Percentiles rank a stretch among this genome's conserved stretches.
Evolutionary conservation across 371 early-diverging fungal species (phyloP).

Genomic region (Mortierella sp.): DNA sequence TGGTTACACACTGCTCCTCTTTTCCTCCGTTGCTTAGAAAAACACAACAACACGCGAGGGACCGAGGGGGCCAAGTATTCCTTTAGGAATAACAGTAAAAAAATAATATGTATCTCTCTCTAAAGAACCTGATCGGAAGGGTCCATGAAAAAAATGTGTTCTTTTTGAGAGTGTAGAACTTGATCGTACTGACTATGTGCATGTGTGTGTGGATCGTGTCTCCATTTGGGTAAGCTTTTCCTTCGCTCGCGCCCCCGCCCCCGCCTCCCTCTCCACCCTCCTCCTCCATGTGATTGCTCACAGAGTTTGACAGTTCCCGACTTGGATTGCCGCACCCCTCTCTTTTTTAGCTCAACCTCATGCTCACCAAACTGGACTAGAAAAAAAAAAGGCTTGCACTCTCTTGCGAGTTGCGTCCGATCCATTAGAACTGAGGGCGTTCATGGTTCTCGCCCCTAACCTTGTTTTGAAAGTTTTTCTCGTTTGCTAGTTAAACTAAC

Average conservation of each 20-base stretch:
- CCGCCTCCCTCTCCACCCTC: not conserved
- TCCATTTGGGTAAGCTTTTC: not conserved
- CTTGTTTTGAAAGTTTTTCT: not conserved
- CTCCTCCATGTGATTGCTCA: constrained; percentile 9
- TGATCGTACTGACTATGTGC: too few relatives aligned
- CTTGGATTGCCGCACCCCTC: not conserved
- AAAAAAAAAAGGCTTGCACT: not conserved
- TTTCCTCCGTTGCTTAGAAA: not conserved
- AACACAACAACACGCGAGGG: not conserved
- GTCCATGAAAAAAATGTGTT: not conserved
- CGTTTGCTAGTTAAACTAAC: too few relatives aligned
- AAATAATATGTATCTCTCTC: not conserved
- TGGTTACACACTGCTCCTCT: not conserved
- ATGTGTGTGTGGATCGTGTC: not conserved
- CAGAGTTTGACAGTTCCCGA: not conserved
- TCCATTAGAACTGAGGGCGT: not conserved
- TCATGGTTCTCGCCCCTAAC: not conserved
- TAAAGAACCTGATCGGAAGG: too few relatives aligned
- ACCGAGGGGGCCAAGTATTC: not conserved
- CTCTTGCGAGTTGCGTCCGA: not conserved
- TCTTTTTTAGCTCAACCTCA: not conserved
- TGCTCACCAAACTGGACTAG: not conserved
- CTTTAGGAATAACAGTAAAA: too few relatives aligned
- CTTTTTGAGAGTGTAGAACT: not conserved
- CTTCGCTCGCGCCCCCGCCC: not conserved